Percentiles rank a stretch among this genome's conserved stretches.
These are phyloP conservation scores for Apiotrichum porosum DNA, from an alignment of 1,284 basidiomycete species.

Conservation along the genomic window DNA sequence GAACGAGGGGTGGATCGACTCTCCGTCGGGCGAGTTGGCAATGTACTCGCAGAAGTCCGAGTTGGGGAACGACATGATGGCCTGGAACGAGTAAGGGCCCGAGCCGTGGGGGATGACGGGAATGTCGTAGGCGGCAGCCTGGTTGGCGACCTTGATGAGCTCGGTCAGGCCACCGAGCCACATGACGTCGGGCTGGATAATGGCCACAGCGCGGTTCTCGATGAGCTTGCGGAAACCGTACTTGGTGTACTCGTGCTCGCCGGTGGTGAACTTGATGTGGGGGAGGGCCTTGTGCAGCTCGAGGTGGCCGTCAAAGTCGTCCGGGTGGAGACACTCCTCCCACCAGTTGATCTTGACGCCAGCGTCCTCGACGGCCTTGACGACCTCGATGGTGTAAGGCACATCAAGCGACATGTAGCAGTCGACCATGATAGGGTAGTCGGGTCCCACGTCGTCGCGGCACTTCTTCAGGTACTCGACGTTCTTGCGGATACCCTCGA, in stretches of 20 bases:
- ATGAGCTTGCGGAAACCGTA: slow-evolving; percentile 57
- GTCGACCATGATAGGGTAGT: slow-evolving; percentile 55
- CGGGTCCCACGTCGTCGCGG: slow-evolving; percentile 49
- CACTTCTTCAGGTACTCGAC: slow-evolving; percentile 52
- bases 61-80: slow-evolving; percentile 45
- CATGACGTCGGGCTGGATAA: slow-evolving; percentile 56
- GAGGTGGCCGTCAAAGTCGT: slow-evolving; percentile 52
- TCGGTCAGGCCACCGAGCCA: slow-evolving; percentile 55
- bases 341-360: slow-evolving; percentile 55
- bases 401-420: slow-evolving; percentile 53
- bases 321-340: slow-evolving; percentile 55
- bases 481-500: slow-evolving; percentile 53
- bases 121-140: slow-evolving; percentile 51
- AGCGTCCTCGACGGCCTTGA: slow-evolving; percentile 49
- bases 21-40: slow-evolving; percentile 55
- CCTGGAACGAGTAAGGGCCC: slow-evolving; percentile 48
- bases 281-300: slow-evolving; percentile 52
- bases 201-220: slow-evolving; percentile 53
- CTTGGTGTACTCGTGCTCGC: slow-evolving; percentile 56
- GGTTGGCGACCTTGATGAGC: slow-evolving; percentile 52
- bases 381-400: slow-evolving; percentile 53
- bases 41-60: slow-evolving; percentile 51
- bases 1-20: slow-evolving; percentile 53
- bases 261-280: slow-evolving; percentile 55
- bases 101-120: slow-evolving; percentile 56